Base-by-base conservation (phyloP, 257 asterid species). In the Salvia hispanica region DNA sequence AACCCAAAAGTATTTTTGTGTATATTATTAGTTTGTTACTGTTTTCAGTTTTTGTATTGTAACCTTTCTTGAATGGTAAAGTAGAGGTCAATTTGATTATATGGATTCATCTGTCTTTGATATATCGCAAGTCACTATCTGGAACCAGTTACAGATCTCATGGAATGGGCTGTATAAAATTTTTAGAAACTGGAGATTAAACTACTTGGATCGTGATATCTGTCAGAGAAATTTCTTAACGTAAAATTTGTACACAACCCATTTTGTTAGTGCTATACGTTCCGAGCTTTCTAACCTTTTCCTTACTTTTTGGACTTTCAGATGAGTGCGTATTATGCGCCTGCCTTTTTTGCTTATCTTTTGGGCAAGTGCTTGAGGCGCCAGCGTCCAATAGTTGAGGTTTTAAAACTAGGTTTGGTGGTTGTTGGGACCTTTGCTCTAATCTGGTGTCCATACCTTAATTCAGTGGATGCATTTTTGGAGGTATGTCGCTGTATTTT, bases 271-370 rank as follows among this genome's bases (percentile, higher is more conserved):
- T 64, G 48, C 18, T 65, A 6, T 9, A 62, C 40, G 33, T 10
- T 47, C 46, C 44, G 59, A 55, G 66, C 55, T 63, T 46, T 48
- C 64, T 51, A 10, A 42, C 16, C 3, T 47, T 21, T 44, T 18
- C 33, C 68, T 60, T 56, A 34, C 62, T 36, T 53, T 60, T 72
- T 76, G 43, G 28, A 31, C 54, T 67, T 77, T 68, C 91, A 91
- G 96, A 94, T 88, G 96, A 88, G 96, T 81, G 89, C 96, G 46
- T 91, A 94, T 78, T 88, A 85, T 76, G 97, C 98, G 42, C 98
- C 98, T 69, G 96, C 96, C 47, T 87, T 88, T 79, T 91, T 94
- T 73, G 84, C 87, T 77, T 85, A 88, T 82, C 96, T 91, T 69
- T 78, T 94, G 51, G 99, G 99, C 11, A 94, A 91, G 82, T 85